A percentile compares a stretch with the other conserved stretches of the same genome.
Conservation (phyloP, 2,329 filamentous ascomycete species). For the Aspergillus sp. region DNA sequence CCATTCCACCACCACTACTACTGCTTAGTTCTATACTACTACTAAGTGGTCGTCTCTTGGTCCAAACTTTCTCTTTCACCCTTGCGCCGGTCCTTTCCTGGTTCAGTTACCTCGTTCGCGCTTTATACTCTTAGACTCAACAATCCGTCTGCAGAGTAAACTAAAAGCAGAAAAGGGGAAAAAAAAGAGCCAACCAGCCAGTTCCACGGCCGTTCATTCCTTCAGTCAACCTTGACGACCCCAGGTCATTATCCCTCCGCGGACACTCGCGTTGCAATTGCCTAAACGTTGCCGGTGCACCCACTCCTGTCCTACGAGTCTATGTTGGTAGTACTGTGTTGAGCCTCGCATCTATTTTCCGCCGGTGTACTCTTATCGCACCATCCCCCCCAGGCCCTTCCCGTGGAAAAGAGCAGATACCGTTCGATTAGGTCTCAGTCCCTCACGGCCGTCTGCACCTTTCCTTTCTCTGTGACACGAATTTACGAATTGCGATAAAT, state of each 20-base stretch:
- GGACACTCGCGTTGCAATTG: neutral
- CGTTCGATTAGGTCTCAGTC: conserved; percentile 5
- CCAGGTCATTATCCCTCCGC: neutral
- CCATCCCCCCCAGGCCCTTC: neutral
- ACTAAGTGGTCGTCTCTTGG: conserved; percentile 6
- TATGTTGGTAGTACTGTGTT: neutral
- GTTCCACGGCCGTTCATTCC: conserved; percentile 5
- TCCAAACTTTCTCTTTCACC: conserved; percentile 6
- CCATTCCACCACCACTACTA: neutral
- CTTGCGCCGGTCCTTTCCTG: conserved; percentile 14
- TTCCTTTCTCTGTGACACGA: conserved; percentile 8
- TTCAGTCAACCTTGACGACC: neutral
- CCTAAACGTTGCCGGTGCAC: neutral
- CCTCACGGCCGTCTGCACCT: neutral
- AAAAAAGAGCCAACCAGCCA: neutral
- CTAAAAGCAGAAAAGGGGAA: conserved; percentile 6
- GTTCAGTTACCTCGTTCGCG: conserved; percentile 7
- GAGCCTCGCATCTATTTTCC: conserved; percentile 1
- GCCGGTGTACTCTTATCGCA: neutral
- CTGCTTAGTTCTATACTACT: neutral
- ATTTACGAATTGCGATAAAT: conserved; percentile 8
- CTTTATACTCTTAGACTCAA: conserved; percentile 10
- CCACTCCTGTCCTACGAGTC: neutral
- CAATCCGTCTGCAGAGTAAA: neutral
- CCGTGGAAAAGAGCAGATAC: neutral